Evolutionary conservation across 495 filamentous ascomycete species (phyloP).

Genomic region (Cudoniella acicularis): DNA sequence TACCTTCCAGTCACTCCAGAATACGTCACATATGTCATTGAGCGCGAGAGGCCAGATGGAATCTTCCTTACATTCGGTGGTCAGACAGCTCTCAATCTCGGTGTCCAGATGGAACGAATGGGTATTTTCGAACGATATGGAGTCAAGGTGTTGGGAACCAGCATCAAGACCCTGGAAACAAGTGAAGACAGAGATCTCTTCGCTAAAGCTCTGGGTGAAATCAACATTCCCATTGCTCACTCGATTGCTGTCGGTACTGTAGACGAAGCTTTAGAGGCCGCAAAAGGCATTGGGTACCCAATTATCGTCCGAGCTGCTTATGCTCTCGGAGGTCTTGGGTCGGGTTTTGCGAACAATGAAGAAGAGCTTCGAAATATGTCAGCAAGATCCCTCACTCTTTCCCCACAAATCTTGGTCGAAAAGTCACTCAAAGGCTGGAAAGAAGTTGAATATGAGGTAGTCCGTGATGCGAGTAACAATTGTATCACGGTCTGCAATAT

Average conservation of each 20-base stretch:
- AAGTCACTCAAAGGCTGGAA: conserved; percentile 99
- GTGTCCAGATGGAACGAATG: conserved; percentile 96
- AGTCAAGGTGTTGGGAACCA: conserved; percentile 91
- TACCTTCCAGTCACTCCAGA: conserved; percentile 95
- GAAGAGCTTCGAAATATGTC: conserved; percentile 92
- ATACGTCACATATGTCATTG: conserved; percentile 95
- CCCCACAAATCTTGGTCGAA: conserved; percentile 94
- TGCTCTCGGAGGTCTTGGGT: conserved; percentile 90
- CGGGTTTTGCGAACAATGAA: conserved; percentile 92
- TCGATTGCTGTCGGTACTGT: conserved; percentile 87
- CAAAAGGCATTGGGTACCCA: conserved; percentile 84
- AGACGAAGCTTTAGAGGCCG: conserved; percentile 86
- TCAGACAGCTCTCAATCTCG: conserved; percentile 93
- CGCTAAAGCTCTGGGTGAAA: conserved; percentile 81
- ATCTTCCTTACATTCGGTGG: conserved; percentile 98
- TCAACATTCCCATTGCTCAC: conserved; percentile 94
- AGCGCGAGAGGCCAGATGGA: conserved; percentile 89
- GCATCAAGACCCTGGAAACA: conserved; percentile 87
- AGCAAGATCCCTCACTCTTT: conserved; percentile 88
- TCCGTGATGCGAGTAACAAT: conserved; percentile 90
- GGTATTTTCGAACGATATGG: conserved; percentile 92
- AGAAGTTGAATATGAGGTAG: conserved; percentile 97
- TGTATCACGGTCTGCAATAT: conserved; percentile 99
- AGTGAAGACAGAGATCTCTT: conserved; percentile 97
- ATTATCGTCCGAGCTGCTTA: conserved; percentile 97